Conservation (phyloP, 345 rosid genomes). For the Clausena lansium region DNA sequence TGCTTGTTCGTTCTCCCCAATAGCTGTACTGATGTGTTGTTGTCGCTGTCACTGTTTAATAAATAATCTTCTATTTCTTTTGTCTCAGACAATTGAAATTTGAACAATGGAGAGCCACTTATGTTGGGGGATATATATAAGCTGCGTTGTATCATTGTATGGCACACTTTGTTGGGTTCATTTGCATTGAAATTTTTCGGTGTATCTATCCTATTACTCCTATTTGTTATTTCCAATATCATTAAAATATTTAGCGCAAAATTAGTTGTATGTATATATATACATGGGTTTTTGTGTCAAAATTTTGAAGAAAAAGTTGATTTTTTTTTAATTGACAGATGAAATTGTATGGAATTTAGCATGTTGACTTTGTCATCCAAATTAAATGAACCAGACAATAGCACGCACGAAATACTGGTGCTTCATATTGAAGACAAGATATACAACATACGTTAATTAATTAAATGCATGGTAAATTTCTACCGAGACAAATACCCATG, state of each 20-base stretch:
- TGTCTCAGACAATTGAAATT: neutral
- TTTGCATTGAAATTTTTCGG: neutral
- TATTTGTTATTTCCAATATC: neutral
- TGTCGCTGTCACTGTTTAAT: neutral
- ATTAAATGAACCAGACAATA: neutral
- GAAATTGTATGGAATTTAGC: neutral
- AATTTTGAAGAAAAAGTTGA: too few species aligned
- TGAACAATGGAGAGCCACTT: constrained; percentile 17
- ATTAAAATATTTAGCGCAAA: too few species aligned
- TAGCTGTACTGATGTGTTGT: constrained; percentile 1
- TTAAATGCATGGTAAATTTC: neutral
- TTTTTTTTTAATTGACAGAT: too few species aligned
- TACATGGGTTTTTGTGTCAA: neutral
- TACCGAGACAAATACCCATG: constrained; percentile 5
- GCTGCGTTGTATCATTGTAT: constrained; percentile 15
- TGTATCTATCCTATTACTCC: neutral
- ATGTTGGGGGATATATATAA: constrained; percentile 27
- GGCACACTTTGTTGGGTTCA: constrained; percentile 10
- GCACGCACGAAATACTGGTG: neutral
- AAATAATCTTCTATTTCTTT: neutral
- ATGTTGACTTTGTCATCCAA: neutral
- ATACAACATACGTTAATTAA: neutral
- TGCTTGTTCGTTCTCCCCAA: neutral
- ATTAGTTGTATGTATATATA: too few species aligned
- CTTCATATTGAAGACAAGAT: neutral